Base-by-base conservation (phyloP, 2,329 filamentous ascomycete genomes). In the Claviceps pusilla region DNA sequence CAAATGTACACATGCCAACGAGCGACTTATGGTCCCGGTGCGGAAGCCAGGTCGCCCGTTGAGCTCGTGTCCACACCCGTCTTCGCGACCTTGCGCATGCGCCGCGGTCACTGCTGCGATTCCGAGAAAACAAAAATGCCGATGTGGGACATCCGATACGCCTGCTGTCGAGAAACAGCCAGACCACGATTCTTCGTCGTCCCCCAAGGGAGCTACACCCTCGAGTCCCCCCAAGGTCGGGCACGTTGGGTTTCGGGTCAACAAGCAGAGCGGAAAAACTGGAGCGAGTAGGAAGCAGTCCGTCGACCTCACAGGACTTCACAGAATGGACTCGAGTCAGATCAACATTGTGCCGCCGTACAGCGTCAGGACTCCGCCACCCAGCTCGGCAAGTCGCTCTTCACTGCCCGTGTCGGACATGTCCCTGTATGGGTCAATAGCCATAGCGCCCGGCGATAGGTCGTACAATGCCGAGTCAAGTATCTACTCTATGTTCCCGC, bases 41-140 rank as follows among this genome's bases (percentile, higher is more conserved):
- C 78, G 83, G 58, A 87, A 87, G 63, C 84, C 84, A 16, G 84
- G 84, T 19, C 76, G 84, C 51, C 84, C 84, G 9, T 68, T 87
- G 54, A 86, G 82, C 65, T 76, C 78, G 53, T 87, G 84, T 62
- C 83, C 84, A 53, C 84, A 87, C 61, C 77, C 80, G 7, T 73
- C 76, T 35, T 79, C 79, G 51, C 77, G 77, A 45, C 68, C 69
- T n/a, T 87, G 83, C 65, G 75, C 74, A 39, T 85, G 80, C 64
- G 75, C 76, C 47, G 76, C 76, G 56, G 75, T 86, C n/a, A 84
- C 82, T 16, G 80, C 79, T 39, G 80, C 80, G 7, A 79, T 84
- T 54, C 79, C 80, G 1, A 74, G 75, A 59, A 77, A 77, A 58
- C 75, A 79, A 56, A 74, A 74, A 53, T 83, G 80, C 54, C 68